Evolutionary conservation across 257 asterid species (phyloP), one percentile per base, ranked within the genome.

Genomic region (Ilex aquifolium): DNA sequence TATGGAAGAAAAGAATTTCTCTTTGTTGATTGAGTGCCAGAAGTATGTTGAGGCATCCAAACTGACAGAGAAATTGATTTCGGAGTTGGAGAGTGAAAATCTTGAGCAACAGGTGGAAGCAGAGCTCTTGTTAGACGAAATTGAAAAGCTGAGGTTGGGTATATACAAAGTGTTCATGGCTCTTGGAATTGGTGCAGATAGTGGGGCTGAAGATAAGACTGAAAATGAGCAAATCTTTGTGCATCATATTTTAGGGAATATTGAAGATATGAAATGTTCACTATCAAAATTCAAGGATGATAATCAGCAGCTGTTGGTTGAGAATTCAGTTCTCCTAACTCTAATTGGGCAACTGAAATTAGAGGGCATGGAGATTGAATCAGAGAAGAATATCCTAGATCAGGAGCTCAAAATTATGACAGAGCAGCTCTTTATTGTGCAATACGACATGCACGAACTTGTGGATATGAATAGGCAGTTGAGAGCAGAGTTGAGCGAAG

Each of bases 21-120:
- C 86, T 68, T 80, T 93, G 62, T 69, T 90, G 63, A 32, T 69
- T 0, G 97, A 93, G 72, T 90, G 96, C 70, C 99, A 90, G 66
- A 93, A 90, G 61, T 96, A 85, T 27, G 95, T 93, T 4, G 97
- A 84, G 75, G 97, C 95, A 1, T 87, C 97, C 50, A 90, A 82
- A 54, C 72, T 93, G 80, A 87, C 96, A 0, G 94, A 85, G 78
- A 83, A 86, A 69, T 67, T 93, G 78, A 90, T 93, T 72, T 75
- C 92, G 3, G 97, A 90, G 78, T 87, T 93, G 56, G 99, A 93
- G 81, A 80, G 75, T 32, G 99, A 90, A 70, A 87, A 85, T 65
- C 97, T 93, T 44, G 97, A 93, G 82, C 99, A 87, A 75, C 95
- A 93, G 74, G 90, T 90, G 4, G 99, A 93, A 79, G 76, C 90